A percentile compares a stretch with the other conserved stretches of the same genome.
phyloP scores from a whole-genome alignment of 352 stramenopile genomes.

The Phytophthora syringae region DNA sequence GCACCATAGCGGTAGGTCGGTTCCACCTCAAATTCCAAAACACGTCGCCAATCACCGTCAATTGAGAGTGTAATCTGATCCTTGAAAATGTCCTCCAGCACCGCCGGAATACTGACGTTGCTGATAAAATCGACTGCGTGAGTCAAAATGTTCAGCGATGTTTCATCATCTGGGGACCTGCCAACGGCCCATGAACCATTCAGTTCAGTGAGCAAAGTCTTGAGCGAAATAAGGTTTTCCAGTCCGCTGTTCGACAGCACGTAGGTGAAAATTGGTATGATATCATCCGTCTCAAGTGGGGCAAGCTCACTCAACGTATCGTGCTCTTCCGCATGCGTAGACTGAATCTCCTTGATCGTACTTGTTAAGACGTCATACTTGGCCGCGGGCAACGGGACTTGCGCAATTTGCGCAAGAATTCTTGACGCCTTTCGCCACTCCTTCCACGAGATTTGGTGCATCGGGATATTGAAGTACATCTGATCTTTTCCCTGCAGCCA shows the following conservation, averaged over 20 bases:
- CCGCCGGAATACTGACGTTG: conserved; percentile 86
- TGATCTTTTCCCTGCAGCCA: conserved; percentile 92
- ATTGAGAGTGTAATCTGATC: conserved; percentile 91
- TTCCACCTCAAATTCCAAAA: conserved; percentile 85
- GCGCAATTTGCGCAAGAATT: conserved; percentile 68
- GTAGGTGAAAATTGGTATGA: conserved; percentile 91
- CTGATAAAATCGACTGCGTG: conserved; percentile 87
- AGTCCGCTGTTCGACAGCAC: conserved; percentile 88
- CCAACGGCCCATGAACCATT: conserved; percentile 75
- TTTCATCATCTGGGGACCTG: conserved; percentile 64
- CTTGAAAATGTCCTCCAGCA: conserved; percentile 91
- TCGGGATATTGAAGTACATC: conserved; percentile 88
- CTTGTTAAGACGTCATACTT: conserved; percentile 85
- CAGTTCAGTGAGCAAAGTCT: conserved; percentile 75
- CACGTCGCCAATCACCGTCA: conserved; percentile 82
- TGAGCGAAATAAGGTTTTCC: conserved; percentile 85
- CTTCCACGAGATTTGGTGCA: conserved; percentile 85
- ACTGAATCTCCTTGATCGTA: conserved; percentile 80
- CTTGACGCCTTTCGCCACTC: conserved; percentile 82
- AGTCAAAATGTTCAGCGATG: conserved; percentile 75
- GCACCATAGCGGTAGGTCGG: conserved; percentile 87
- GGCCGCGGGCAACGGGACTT: conserved; percentile 58
- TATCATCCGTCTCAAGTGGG: conserved; percentile 80
- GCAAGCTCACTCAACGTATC: conserved; percentile 56
- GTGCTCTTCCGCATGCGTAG: conserved; percentile 80